phyloP scores from a whole-genome alignment of 371 early-diverging fungal genomes.

The Zychaea mexicana region DNA sequence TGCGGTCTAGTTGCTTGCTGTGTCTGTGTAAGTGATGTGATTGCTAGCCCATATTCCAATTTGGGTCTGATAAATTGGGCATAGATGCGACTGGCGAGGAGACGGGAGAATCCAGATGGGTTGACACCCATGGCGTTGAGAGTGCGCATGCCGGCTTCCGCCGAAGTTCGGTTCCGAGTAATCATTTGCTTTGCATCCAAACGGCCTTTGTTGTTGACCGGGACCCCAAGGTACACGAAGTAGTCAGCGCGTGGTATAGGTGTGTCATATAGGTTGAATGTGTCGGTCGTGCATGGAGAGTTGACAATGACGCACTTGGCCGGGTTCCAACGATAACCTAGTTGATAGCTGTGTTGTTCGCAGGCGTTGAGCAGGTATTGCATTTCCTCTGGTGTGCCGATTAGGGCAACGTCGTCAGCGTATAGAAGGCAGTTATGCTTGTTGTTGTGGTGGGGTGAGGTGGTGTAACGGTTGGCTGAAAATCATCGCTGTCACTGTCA shows the following conservation, averaged over 20 bases:
- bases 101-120: constrained; percentile 3
- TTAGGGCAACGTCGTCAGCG: constrained; percentile 23
- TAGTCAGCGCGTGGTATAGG: background rate
- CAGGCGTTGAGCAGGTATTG: background rate
- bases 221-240: constrained; percentile 2
- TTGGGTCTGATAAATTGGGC: constrained; percentile 4
- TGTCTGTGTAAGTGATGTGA: background rate
- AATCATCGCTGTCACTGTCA: background rate
- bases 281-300: background rate
- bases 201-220: constrained; percentile 1
- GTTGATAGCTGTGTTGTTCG: constrained; percentile 8
- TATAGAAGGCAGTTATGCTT: background rate
- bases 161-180: background rate
- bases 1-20: background rate
- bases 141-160: constrained; percentile 5
- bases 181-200: no score
- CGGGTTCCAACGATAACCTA: constrained; percentile 21
- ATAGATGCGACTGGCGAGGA: constrained; percentile 6
- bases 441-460: background rate
- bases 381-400: constrained; percentile 3
- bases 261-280: background rate
- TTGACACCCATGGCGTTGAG: constrained; percentile 11
- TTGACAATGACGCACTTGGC: constrained; percentile 17
- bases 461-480: background rate
- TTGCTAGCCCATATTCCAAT: constrained; percentile 13